Evolutionary conservation across 805 yeast genomes (phyloP).

Genomic region (Aciculoconidium aculeatum): DNA sequence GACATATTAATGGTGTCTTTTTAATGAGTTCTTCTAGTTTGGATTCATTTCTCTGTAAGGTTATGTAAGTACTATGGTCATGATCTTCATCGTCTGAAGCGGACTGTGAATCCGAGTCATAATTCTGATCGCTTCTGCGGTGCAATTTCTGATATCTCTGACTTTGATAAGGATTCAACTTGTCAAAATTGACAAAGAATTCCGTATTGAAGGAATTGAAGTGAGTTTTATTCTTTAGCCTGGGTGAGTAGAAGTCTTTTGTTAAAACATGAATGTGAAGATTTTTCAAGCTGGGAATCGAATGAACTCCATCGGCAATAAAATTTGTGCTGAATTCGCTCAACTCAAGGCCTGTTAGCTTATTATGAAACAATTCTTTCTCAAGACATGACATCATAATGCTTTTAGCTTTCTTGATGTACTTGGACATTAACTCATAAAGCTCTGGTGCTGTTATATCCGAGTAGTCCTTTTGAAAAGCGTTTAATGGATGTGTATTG

Average conservation of each 20-base stretch:
- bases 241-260: constrained; percentile 49
- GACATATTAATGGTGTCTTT: constrained; percentile 20
- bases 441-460: constrained; percentile 14
- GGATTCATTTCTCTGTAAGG: constrained; percentile 6
- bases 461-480: constrained; percentile 27
- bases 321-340: constrained; percentile 17
- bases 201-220: constrained; percentile 64
- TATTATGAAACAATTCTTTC: too few relatives aligned
- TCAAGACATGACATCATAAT: constrained; percentile 26
- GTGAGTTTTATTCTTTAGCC: constrained; percentile 58
- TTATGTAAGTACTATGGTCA: constrained; percentile 1
- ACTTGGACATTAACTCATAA: constrained; percentile 20
- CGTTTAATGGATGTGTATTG: constrained; percentile 45
- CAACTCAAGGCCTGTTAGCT: constrained; percentile 10
- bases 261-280: constrained; percentile 72
- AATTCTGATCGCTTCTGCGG: constrained; percentile 3
- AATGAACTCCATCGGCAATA: constrained; percentile 59
- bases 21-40: constrained; percentile 12
- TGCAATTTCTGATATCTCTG: constrained; percentile 3
- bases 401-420: constrained; percentile 32
- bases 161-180: constrained; percentile 24
- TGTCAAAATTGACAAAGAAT: constrained; percentile 56
- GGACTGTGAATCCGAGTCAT: constrained; percentile 9
- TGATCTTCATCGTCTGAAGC: constrained; percentile 3
- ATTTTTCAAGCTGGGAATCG: constrained; percentile 64